Evolutionary conservation across 106 monocot species (phyloP), one percentile per base, ranked within the genome.

Genomic region (Ottelia alismoides): DNA sequence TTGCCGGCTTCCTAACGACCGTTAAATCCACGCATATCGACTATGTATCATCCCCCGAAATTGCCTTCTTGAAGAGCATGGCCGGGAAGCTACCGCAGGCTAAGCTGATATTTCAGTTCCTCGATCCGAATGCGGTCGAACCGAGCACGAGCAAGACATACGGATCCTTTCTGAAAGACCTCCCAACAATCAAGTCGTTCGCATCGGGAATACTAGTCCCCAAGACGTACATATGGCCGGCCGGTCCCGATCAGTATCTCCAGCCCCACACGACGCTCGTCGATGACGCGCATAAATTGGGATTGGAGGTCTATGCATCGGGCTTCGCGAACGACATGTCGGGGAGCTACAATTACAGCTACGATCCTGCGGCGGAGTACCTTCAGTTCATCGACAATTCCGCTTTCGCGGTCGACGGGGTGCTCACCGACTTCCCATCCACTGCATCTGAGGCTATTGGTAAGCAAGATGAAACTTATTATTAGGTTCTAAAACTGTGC

Each of bases 361-460:
- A 75, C 62, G 90, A 99, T 69, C 90, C 98, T 2, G 69, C 74
- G 2, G 58, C 67, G 1, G 98, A 99, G 86, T 90, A 90, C 65
- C 63, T 99, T 51, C 71, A 90, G 51, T 99, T 86, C 57, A 35
- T 99, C 27, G 90, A 83, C 12, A 75, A 79, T 59, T 60, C 64
- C 12, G 63, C 71, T 30, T 99, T 99, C 64, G 68, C 98, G 0
- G 85, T 86, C 35, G 98, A 99, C 53, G 98, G 98, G 22, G 65
- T 96, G 27, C 76, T 89, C 25, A 85, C 98, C 0, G 98, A 99
- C 48, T 99, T 99, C 64, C 98, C 98, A 47, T 75, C 82, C 28
- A 90, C 90, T 27, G 98, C 98, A 70, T 85, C 98, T 2, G 85
- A 77, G 50, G 66, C 98, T 57, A 58, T 99, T 51, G 90, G 98